phyloP scores from a whole-genome alignment of 2,329 filamentous ascomycete species.

The Setomelanomma holmii region DNA sequence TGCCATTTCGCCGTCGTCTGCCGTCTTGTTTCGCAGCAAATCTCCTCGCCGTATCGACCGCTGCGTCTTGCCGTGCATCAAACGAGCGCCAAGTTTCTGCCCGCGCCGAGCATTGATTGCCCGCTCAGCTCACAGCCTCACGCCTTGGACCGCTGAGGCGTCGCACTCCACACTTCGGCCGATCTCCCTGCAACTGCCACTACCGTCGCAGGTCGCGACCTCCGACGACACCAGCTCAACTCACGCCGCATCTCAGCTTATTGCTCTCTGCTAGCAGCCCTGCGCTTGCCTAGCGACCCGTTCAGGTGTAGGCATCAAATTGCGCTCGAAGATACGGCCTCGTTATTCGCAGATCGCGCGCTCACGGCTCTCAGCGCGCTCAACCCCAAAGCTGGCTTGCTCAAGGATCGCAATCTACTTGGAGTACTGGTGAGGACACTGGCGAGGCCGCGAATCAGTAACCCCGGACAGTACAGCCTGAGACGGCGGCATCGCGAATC shows the following conservation, averaged over 20 bases:
- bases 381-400: slow-evolving; percentile 25
- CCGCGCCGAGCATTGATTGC: slow-evolving; percentile 1
- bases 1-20: background rate
- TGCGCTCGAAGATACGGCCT: background rate
- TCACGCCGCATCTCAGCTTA: too few species aligned
- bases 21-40: background rate
- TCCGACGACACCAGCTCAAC: background rate
- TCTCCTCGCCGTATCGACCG: background rate
- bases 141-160: slow-evolving; percentile 19
- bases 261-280: background rate
- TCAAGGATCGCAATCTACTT: slow-evolving; percentile 10
- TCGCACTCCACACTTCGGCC: slow-evolving; percentile 20
- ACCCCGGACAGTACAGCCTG: slow-evolving; percentile 11
- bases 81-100: background rate
- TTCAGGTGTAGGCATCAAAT: too few species aligned
- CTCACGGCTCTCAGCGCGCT: slow-evolving; percentile 12
- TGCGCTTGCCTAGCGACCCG: background rate
- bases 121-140: slow-evolving; percentile 26
- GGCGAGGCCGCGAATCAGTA: too few species aligned
- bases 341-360: slow-evolving; percentile 11
- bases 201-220: background rate
- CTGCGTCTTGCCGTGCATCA: background rate
- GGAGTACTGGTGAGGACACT: slow-evolving; percentile 15
- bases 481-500: slow-evolving; percentile 3
- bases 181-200: slow-evolving; percentile 14